Evolutionary conservation across 208 protist species (phyloP).

Genomic region (Leishmania major): DNA sequence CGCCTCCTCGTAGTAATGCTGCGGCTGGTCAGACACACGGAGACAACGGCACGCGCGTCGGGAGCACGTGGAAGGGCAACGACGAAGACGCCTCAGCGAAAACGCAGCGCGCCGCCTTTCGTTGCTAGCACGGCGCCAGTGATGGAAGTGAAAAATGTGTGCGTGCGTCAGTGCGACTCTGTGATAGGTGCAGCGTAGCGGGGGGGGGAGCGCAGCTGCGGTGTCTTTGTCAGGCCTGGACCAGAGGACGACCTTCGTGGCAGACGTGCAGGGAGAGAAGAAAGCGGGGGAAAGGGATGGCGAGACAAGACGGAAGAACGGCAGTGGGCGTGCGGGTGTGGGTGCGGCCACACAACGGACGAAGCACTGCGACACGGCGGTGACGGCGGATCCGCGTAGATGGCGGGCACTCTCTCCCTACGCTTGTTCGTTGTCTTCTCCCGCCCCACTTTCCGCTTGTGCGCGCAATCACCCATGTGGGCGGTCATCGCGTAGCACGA

Average conservation of each 20-base stretch:
- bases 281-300: not conserved
- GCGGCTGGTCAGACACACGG: not conserved
- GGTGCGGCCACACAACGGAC: not conserved
- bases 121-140: too few species aligned
- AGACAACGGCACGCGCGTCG: not conserved
- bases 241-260: too few species aligned
- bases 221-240: too few species aligned
- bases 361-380: not conserved
- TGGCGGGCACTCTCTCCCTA: not conserved
- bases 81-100: not conserved
- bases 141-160: not conserved
- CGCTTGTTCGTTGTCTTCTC: not conserved
- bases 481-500: not conserved
- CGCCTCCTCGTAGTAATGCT: not conserved
- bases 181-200: too few species aligned
- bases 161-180: not conserved
- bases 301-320: not conserved
- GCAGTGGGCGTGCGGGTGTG: not conserved
- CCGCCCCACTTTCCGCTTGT: not conserved
- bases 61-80: not conserved
- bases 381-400: not conserved
- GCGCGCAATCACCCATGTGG: not conserved
- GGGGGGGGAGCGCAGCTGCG: too few species aligned
- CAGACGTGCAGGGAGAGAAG: not conserved
- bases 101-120: not conserved